Evolutionary conservation across 1,284 basidiomycete species (phyloP), one percentile per base, ranked within the genome.

Genomic region (Puccinia sorghi): DNA sequence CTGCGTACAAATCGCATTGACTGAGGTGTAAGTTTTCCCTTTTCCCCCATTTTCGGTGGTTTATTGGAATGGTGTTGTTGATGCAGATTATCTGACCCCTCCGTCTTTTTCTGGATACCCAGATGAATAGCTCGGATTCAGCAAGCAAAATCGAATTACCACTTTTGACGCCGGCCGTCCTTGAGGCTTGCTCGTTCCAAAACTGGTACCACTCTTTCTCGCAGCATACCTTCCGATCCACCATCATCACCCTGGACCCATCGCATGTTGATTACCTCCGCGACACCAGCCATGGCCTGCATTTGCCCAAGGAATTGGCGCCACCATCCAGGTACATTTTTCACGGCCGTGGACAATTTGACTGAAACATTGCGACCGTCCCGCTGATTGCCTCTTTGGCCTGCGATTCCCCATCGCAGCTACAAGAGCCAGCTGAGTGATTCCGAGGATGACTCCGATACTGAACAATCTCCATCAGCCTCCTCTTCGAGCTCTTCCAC

Each of bases 181-280:
- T 93, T 75, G 87, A 92, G 70, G 87, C 89, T 1, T 92, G 93
- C 82, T 91, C 93, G 80, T 93, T 94, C 83, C 93, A 92, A 2
- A 88, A 89, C 2, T 97, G 95, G 95, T 94, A 94, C 83, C 89
- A 92, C 1, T 84, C 84, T 7, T 95, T 94, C 84, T 87, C 89
- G 27, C 86, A 86, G 22, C 83, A 90, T 57, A 91, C 90, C 56
- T 90, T 93, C 80, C 92, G 90, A 83, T 91, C 93, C 0, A 92
- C 89, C 0, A 86, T 96, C 75, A 89, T 97, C 81, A 90, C 92
- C 0, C 85, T 94, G 6, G 86, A 88, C 15, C 84, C 86, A 43
- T 87, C 89, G 3, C 93, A 96, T 81, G 85, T 86, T 67, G 87
- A 88, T 9, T 96, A 94, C 85, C 87, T 96, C 46, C 88, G 46